Evolutionary conservation across 192 early-diverging fungal genomes (phyloP).

Genomic region (Piromyces finnis): DNA sequence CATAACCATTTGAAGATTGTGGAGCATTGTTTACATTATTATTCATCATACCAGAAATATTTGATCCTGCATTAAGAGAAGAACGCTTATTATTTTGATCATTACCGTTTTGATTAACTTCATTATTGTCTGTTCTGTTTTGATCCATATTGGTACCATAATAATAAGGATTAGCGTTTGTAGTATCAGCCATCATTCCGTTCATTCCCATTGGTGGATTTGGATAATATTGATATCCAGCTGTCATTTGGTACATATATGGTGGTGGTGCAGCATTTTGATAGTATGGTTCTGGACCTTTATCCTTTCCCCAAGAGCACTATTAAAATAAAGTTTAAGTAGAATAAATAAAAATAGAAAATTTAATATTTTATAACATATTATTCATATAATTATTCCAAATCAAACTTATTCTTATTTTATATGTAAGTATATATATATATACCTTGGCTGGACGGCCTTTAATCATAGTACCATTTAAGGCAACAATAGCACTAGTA

Average conservation of each 20-base stretch:
- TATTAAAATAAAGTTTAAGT: slow-evolving; percentile 1
- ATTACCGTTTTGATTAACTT: not conserved
- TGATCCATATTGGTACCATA: not conserved
- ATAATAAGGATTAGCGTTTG: not conserved
- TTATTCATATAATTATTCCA: no score
- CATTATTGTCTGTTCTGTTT: not conserved
- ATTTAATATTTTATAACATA: no score
- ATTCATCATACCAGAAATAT: not conserved
- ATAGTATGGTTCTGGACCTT: slow-evolving; percentile 25
- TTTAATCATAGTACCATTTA: slow-evolving; percentile 53
- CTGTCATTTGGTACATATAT: not conserved
- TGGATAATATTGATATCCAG: not conserved
- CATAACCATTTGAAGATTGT: not conserved
- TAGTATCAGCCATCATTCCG: not conserved
- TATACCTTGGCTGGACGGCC: slow-evolving; percentile 57
- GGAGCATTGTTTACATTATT: not conserved
- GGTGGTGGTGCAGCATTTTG: not conserved
- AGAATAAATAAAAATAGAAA: not conserved
- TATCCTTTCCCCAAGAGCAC: slow-evolving; percentile 81
- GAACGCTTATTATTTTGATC: not conserved
- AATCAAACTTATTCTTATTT: no score
- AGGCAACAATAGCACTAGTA: slow-evolving; percentile 64
- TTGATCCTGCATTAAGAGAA: not conserved
- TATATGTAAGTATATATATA: no score
- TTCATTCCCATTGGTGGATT: not conserved